Evolutionary conservation across 148 eudicot genomes (phyloP).

Genomic region (Simmondsia chinensis): DNA sequence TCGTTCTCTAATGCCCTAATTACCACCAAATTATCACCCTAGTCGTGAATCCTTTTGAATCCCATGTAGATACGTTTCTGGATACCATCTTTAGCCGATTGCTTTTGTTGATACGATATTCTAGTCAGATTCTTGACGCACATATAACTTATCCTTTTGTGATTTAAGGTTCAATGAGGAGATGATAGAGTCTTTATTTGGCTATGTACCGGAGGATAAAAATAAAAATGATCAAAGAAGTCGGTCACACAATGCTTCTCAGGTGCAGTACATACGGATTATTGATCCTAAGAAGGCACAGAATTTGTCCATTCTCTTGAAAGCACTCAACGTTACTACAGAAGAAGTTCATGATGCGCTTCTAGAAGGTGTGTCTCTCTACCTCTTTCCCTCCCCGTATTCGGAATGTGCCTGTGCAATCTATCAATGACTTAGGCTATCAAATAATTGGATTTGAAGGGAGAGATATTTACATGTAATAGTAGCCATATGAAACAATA

Average conservation of each 20-base stretch:
- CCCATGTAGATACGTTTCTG: too few relatives aligned
- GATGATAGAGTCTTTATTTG: conserved; percentile 53
- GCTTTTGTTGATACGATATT: too few relatives aligned
- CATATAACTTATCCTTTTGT: too few relatives aligned
- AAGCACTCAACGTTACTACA: conserved; percentile 53
- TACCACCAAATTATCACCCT: too few relatives aligned
- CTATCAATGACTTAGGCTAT: too few relatives aligned
- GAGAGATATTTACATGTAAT: too few relatives aligned
- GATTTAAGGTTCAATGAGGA: conserved; percentile 56
- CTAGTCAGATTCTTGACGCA: too few relatives aligned
- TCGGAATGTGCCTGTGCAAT: neutral
- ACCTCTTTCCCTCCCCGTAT: neutral
- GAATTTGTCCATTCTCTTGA: conserved; percentile 48
- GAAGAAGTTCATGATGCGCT: conserved; percentile 48
- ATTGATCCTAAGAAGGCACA: conserved; percentile 58
- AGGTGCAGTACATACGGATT: conserved; percentile 29
- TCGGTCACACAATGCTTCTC: conserved; percentile 14
- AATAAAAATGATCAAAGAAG: conserved; percentile 15
- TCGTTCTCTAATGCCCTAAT: too few relatives aligned
- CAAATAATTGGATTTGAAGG: too few relatives aligned
- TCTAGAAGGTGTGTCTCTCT: conserved; percentile 29
- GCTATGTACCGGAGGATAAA: conserved; percentile 35
- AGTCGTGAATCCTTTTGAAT: too few relatives aligned
- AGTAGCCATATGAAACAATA: too few relatives aligned
- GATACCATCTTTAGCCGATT: too few relatives aligned